Conservation (phyloP, 164 flowering plant species). For the Warburgia ugandensis region DNA sequence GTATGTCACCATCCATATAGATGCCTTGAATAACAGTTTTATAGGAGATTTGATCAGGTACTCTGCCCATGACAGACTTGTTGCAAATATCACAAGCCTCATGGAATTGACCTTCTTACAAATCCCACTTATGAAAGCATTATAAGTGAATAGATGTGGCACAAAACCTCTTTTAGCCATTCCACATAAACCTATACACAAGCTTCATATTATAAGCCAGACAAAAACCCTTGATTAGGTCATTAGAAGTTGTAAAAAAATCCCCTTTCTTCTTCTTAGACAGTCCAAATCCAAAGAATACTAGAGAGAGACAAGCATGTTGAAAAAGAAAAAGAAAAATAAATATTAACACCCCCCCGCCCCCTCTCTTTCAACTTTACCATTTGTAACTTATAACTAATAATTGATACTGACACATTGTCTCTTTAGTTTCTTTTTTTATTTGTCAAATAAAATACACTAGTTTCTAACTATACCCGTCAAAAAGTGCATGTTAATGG, state of each 20-base stretch:
- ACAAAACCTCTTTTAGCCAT: constrained; percentile 53
- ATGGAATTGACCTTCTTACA: constrained; percentile 44
- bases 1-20: constrained; percentile 39
- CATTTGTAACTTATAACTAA: too few relatives aligned
- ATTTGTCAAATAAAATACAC: too few relatives aligned
- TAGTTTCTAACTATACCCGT: too few relatives aligned
- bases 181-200: constrained; percentile 39
- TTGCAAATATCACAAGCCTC: constrained; percentile 46
- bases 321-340: too few relatives aligned
- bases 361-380: too few relatives aligned
- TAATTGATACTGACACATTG: too few relatives aligned
- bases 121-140: constrained; percentile 48
- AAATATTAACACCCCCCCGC: too few relatives aligned
- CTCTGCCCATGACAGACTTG: constrained; percentile 40
- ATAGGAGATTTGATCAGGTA: constrained; percentile 60
- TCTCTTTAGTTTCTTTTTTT: too few relatives aligned
- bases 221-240: constrained; percentile 52
- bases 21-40: constrained; percentile 52
- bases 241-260: constrained; percentile 63
- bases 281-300: too few relatives aligned
- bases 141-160: constrained; percentile 61
- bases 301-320: too few relatives aligned
- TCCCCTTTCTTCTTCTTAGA: constrained; percentile 16
- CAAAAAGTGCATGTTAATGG: too few relatives aligned
- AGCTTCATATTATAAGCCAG: constrained; percentile 20